Base-by-base conservation (phyloP, 208 protist genomes). In the Leishmania martiniquensis region DNA sequence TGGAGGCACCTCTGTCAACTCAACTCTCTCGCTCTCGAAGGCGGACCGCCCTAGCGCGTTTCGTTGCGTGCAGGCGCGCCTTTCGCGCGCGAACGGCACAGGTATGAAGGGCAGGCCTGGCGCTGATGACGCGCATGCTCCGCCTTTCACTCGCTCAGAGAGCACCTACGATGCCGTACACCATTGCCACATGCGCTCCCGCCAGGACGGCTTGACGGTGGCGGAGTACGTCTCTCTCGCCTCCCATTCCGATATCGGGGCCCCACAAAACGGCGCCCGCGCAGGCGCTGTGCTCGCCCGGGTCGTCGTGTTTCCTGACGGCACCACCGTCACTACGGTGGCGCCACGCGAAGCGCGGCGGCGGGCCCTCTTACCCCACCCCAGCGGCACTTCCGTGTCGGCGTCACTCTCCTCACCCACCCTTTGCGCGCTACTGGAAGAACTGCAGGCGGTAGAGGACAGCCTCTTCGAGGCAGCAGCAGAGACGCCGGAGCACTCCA, bases 191-290 rank as follows among this genome's bases (percentile, higher is more conserved):
- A 80, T 91, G 63, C 42, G 87, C 15, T 91, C 90, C 15, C 88
- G 91, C 34, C 77, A 85, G 45, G 93, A 97, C 78, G 89, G 91
- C 29, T 84, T 95, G 34, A 88, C 81, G 32, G 81, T 89, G 20
- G 85, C 82, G 34, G 76, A 86, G 75, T 95, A 94, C 81, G 74
- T 76, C 49, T 76, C 78, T 32, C 32, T 87, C 52, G 39, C 73
- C 20, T 22, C 72, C 55, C 54, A 45, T 37, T 32, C 39, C 4
- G 80, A 29, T 32, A 57, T 47, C n/a, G 67, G 49, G 2, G 57
- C 0, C 17, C 59, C 37, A 34, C 60, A 49, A 10, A 72, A 65
- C 54, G 75, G 25, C 62, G 77, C 17, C 29, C 51, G 32, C 44
- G 42, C 51, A n/a, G 49, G 68, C 32, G 17, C 34, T 25, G 45